Percentiles rank a stretch among this genome's conserved stretches.
Conservation (phyloP, 2,329 filamentous ascomycete species). For the Aureobasidium sp. region DNA sequence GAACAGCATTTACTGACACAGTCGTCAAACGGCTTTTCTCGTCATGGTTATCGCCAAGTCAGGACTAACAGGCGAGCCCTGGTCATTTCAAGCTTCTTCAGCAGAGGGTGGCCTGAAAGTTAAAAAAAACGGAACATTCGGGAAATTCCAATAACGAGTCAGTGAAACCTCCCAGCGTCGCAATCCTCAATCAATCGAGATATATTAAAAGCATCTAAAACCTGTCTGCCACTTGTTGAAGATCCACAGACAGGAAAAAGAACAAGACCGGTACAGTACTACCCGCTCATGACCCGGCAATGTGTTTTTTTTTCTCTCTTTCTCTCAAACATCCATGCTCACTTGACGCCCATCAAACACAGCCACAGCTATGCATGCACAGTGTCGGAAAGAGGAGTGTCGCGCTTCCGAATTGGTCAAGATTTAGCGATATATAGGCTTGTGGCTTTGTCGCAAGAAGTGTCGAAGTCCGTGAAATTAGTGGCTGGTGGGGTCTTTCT, state of each 20-base stretch:
- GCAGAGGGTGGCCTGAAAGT: neutral
- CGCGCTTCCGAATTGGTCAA: neutral
- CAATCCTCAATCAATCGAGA: conserved; percentile 3
- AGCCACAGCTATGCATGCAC: neutral
- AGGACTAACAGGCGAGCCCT: neutral
- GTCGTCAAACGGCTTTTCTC: too few species aligned
- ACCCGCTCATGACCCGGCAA: too few species aligned
- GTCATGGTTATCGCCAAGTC: neutral
- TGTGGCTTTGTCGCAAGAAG: neutral
- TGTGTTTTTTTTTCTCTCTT: too few species aligned
- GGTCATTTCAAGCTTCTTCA: neutral
- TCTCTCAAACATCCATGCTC: neutral
- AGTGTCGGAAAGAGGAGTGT: neutral
- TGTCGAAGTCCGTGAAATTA: too few species aligned
- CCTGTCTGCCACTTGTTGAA: too few species aligned
- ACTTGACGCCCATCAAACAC: conserved; percentile 10
- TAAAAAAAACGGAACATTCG: too few species aligned
- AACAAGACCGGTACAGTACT: neutral
- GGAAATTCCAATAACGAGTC: neutral
- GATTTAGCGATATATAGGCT: neutral
- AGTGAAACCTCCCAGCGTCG: neutral
- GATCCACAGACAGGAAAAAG: neutral
- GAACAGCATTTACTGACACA: too few species aligned
- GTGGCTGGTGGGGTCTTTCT: neutral
- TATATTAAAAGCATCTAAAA: conserved; percentile 2